Base-by-base conservation (phyloP, 2,329 filamentous ascomycete genomes). In the Penicillium corylophilum region DNA sequence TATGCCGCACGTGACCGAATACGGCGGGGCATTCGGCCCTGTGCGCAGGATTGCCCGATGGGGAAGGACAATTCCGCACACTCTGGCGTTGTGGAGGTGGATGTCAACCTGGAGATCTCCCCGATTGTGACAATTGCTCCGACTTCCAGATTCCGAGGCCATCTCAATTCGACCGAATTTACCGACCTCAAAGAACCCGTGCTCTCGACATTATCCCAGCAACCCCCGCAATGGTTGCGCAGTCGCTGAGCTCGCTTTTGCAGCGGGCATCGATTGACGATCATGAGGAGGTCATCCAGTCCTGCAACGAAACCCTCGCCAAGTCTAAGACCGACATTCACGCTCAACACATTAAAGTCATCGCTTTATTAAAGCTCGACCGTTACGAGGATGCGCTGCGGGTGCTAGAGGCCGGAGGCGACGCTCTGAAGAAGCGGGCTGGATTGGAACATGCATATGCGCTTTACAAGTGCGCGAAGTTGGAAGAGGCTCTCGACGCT, bases 351-450 rank as follows among this genome's bases (percentile, higher is more conserved):
- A 78, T 79, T 48, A 83, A 83, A 64, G 74, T 77, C 1, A 77
- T 86, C 36, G 83, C 84, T 6, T 67, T 87, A 39, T 65, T 86
- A 44, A 84, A 86, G 62, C 74, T 86, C 35, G 84, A 87, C 60
- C 81, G 83, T 42, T 86, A 81, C 60, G 79, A 83, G 8, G 83
- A 86, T 64, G 80, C 82, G 15, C 50, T 85, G 42, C 75, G 77
- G 24, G 75, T 79, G 5, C 76, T 86, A 44, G 80, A 84, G 59
- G 73, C 78, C 22, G 75, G 71, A 44, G 79, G 80, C 20, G 76
- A 81, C 56, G 67, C 66, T 44, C 64, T 86, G 62, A 82, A 84
- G 69, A 71, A 80, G 57, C 72, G 68, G 59, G 81, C 80, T 3
- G 67, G 71, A n/a, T 68, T 86, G 56, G 84, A 85, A 64, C 82